phyloP scores from a whole-genome alignment of 768 basidiomycete genomes.

The Pleurotus platypus region DNA sequence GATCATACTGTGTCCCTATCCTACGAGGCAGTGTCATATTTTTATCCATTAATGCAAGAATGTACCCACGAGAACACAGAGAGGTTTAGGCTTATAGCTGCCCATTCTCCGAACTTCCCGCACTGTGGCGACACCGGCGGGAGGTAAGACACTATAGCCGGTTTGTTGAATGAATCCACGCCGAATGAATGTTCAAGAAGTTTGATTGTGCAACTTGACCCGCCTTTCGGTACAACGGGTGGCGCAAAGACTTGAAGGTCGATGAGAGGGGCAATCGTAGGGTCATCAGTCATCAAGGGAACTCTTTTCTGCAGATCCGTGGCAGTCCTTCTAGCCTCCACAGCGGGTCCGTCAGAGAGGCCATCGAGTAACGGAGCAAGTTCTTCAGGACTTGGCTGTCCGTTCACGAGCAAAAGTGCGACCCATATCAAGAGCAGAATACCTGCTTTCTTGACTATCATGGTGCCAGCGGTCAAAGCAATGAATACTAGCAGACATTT shows the following conservation, averaged over 20 bases:
- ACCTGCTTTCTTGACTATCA: neutral
- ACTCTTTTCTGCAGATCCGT: slow-evolving; percentile 18
- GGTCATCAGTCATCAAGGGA: slow-evolving; percentile 23
- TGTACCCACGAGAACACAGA: slow-evolving; percentile 43
- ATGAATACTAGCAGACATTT: neutral
- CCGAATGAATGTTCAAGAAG: slow-evolving; percentile 28
- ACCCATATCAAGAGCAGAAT: neutral
- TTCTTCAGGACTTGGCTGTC: slow-evolving; percentile 18
- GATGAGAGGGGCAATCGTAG: slow-evolving; percentile 22
- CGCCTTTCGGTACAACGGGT: slow-evolving; percentile 21
- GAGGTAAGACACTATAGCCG: slow-evolving; percentile 26
- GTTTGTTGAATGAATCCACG: slow-evolving; percentile 22
- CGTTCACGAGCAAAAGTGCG: neutral
- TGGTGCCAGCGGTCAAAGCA: neutral
- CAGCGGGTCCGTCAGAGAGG: slow-evolving; percentile 3
- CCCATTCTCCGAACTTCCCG: slow-evolving; percentile 55
- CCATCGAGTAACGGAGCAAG: slow-evolving; percentile 20
- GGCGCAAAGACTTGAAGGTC: slow-evolving; percentile 28
- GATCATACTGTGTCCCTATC: slow-evolving; percentile 57
- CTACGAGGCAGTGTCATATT: slow-evolving; percentile 5
- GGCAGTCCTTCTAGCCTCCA: neutral
- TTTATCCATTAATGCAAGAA: neutral
- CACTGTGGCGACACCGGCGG: slow-evolving; percentile 47
- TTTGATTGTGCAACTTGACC: slow-evolving; percentile 19
- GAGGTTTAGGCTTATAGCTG: slow-evolving; percentile 53